Evolutionary conservation across 2,329 filamentous ascomycete species (phyloP).

Genomic region (Aspergillus pseudotamarii): DNA sequence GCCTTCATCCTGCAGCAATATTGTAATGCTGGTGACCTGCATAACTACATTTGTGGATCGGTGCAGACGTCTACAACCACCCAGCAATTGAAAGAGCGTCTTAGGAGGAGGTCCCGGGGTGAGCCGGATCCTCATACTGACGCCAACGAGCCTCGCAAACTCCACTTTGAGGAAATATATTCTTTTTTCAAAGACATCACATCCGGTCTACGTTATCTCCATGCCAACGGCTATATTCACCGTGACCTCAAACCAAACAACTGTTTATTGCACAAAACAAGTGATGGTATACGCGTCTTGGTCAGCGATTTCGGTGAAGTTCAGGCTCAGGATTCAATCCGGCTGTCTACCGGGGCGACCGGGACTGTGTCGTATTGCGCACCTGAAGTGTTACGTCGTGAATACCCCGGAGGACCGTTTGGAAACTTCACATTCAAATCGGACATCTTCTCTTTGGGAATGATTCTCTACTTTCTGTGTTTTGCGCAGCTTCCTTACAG

Average conservation of each 20-base stretch:
- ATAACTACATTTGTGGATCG: constrained; percentile 79
- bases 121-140: constrained; percentile 65
- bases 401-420: constrained; percentile 66
- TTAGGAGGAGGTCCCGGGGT: constrained; percentile 79
- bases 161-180: constrained; percentile 89
- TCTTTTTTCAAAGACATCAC: constrained; percentile 96
- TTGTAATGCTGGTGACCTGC: constrained; percentile 89
- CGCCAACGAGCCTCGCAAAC: constrained; percentile 55
- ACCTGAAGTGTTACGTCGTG: constrained; percentile 80
- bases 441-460: constrained; percentile 95
- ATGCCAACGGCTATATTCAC: constrained; percentile 91
- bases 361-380: constrained; percentile 98
- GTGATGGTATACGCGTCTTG: constrained; percentile 72
- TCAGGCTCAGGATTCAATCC: constrained; percentile 75
- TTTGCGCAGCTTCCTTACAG: constrained; percentile 86
- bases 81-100: constrained; percentile 84
- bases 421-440: constrained; percentile 97
- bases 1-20: constrained; percentile 98
- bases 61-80: constrained; percentile 66
- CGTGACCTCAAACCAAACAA: constrained; percentile 96
- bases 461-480: constrained; percentile 98
- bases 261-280: constrained; percentile 80
- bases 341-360: constrained; percentile 90
- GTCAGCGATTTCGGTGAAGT: constrained; percentile 99
- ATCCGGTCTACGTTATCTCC: constrained; percentile 85